phyloP scores from a whole-genome alignment of 768 basidiomycete species.

The Lyophyllum decastes region DNA sequence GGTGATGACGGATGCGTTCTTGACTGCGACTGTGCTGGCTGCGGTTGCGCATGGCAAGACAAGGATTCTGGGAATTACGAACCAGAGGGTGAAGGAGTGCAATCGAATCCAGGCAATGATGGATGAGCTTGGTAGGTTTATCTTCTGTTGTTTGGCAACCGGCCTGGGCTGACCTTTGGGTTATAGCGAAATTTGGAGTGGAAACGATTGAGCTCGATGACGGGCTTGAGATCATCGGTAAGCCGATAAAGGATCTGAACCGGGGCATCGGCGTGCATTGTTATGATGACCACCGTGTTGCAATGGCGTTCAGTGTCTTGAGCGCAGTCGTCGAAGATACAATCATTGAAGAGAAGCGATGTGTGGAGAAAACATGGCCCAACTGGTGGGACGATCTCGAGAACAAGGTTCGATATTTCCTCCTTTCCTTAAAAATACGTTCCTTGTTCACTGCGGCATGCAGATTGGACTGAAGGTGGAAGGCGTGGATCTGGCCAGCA shows the following conservation, averaged over 20 bases:
- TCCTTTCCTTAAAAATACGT: neutral
- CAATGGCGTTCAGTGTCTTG: constrained; percentile 96
- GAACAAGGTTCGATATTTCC: constrained; percentile 72
- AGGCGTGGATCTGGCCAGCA: constrained; percentile 72
- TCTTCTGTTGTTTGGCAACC: neutral
- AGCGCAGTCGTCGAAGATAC: constrained; percentile 73
- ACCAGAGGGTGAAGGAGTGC: constrained; percentile 98
- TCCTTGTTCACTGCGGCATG: neutral
- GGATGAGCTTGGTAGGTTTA: constrained; percentile 81
- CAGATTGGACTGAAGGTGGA: constrained; percentile 89
- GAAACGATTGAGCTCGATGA: constrained; percentile 91
- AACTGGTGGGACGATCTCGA: constrained; percentile 99
- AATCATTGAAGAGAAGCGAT: constrained; percentile 91
- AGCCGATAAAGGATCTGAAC: constrained; percentile 61
- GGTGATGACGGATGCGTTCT: constrained; percentile 99
- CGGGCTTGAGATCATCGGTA: constrained; percentile 88
- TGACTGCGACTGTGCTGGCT: constrained; percentile 91
- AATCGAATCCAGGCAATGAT: constrained; percentile 97
- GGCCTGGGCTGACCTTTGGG: constrained; percentile 3
- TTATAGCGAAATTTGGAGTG: constrained; percentile 89
- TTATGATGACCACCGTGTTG: constrained; percentile 98
- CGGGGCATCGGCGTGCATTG: constrained; percentile 84
- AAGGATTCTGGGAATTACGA: constrained; percentile 92
- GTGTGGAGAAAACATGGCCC: constrained; percentile 99
- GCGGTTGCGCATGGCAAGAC: constrained; percentile 77